These are phyloP conservation scores for Vitellaria paradoxa DNA, from an alignment of 179 eudicot genomes.

Conservation along the genomic window DNA sequence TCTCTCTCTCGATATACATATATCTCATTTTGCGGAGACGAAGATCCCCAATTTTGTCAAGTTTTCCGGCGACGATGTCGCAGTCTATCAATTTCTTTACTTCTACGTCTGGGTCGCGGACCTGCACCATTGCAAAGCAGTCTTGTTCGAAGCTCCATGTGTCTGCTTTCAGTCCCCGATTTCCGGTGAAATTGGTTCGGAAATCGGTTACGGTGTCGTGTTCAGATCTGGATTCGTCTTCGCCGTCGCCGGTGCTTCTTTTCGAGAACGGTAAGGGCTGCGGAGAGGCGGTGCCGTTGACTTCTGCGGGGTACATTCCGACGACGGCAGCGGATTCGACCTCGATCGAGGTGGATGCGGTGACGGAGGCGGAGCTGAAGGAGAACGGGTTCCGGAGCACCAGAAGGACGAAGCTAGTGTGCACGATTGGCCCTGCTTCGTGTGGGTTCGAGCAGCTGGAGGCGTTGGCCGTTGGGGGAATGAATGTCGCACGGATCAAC, in stretches of 20 bases:
- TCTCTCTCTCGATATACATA: not conserved
- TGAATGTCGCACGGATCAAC: slow-evolving; percentile 88
- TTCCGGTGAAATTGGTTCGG: not conserved
- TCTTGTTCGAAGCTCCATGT: slow-evolving; percentile 15
- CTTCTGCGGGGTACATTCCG: not conserved
- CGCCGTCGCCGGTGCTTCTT: slow-evolving; percentile 6
- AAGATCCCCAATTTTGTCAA: no score
- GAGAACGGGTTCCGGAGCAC: slow-evolving; percentile 74
- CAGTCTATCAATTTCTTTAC: slow-evolving; percentile 38
- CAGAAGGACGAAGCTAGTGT: slow-evolving; percentile 75
- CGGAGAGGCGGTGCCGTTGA: slow-evolving; percentile 5
- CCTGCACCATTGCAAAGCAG: slow-evolving; percentile 7
- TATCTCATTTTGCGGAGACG: no score
- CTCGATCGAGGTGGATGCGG: slow-evolving; percentile 63
- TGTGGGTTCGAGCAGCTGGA: slow-evolving; percentile 64
- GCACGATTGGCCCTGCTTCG: slow-evolving; percentile 80
- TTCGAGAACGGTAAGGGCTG: slow-evolving; percentile 13
- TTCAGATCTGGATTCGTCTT: slow-evolving; percentile 18
- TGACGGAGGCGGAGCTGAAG: slow-evolving; percentile 61
- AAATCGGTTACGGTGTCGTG: slow-evolving; percentile 9
- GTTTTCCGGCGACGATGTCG: slow-evolving; percentile 22
- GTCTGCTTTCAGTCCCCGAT: not conserved
- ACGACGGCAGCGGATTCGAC: slow-evolving; percentile 18
- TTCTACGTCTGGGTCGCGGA: slow-evolving; percentile 23
- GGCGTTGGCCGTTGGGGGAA: slow-evolving; percentile 79